Evolutionary conservation across 495 filamentous ascomycete species (phyloP), one percentile per base, ranked within the genome.

Genomic region (Aspergillus nanangensis): DNA sequence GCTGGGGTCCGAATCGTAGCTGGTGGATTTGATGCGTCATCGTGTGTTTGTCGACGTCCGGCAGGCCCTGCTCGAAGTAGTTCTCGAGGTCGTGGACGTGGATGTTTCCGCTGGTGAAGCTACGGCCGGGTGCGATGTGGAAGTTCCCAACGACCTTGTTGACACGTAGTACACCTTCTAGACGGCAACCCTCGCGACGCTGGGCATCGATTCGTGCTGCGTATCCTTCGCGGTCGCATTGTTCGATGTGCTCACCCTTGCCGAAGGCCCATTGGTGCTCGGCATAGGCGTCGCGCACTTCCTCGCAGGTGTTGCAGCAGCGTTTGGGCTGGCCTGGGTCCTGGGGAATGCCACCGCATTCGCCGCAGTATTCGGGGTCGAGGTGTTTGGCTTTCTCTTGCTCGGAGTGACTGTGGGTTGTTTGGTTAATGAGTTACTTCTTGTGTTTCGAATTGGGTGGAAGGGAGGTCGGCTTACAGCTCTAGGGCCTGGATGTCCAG

Each of bases 81-180:
- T 93, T 92, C 55, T 95, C 88, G 36, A 97, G 74, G 58, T 99
- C 93, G 69, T 99, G 93, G 23, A 95, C 88, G 66, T 99, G 93
- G 82, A 96, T 84, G 67, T 95, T 93, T 41, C 87, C 87, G 58
- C 86, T 93, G 55, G 83, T 90, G 77, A 96, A 97, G 60, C 82
- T 89, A 65, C 90, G 84, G 58, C 93, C 93, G 1, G 93, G 94
- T 2, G 93, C 94, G 56, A 99, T 87, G 69, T 99, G 93, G 79
- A 99, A 99, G 70, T 99, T 99, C 34, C 93, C 93, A 43, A 97
- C 76, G 2, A 99, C 93, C 63, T 98, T 99, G 73, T 97, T 99
- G 35, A 99, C 93, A 22, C 87, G 85, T 48, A 99, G 77, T 10
- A 81, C 84, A 47, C 93, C 93, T 56, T 96, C 91, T 48, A 99